Percentiles rank a stretch among this genome's conserved stretches.
Conservation (phyloP, 176 grass and related monocot species). For the Cenchrus fungigraminus region DNA sequence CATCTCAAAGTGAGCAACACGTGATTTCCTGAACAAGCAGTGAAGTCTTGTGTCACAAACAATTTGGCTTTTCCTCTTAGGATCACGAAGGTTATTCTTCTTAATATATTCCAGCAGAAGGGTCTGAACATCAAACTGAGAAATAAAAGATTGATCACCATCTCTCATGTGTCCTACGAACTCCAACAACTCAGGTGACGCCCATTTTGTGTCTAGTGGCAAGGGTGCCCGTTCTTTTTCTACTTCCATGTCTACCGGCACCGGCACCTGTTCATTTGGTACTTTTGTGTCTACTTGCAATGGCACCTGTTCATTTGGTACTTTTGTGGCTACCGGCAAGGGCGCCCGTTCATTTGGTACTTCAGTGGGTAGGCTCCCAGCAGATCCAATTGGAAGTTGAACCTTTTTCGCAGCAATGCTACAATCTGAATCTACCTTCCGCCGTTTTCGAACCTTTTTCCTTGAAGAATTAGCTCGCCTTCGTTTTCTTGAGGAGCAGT, state of each 20-base stretch:
- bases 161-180: constrained; percentile 85
- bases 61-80: constrained; percentile 91
- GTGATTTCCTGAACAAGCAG: constrained; percentile 77
- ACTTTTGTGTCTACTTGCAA: constrained; percentile 44
- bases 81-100: constrained; percentile 88
- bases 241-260: constrained; percentile 43
- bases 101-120: constrained; percentile 97
- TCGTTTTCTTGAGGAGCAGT: constrained; percentile 60
- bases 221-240: constrained; percentile 44
- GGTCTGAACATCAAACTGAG: constrained; percentile 87
- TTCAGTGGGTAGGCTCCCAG: constrained; percentile 39
- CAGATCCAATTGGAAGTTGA: constrained; percentile 25
- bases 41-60: constrained; percentile 84
- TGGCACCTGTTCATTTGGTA: constrained; percentile 46
- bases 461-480: constrained; percentile 51
- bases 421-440: constrained; percentile 38
- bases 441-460: constrained; percentile 65
- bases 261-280: constrained; percentile 46
- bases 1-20: constrained; percentile 99
- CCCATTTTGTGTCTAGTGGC: constrained; percentile 64
- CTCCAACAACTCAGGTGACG: constrained; percentile 81
- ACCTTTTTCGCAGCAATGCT: constrained; percentile 45
- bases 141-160: constrained; percentile 68
- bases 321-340: constrained; percentile 42
- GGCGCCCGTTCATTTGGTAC: constrained; percentile 47